A percentile compares a stretch with the other conserved stretches of the same genome.
phyloP scores from a whole-genome alignment of 805 yeast genomes.

The Starmerella khaoyaiensis region DNA sequence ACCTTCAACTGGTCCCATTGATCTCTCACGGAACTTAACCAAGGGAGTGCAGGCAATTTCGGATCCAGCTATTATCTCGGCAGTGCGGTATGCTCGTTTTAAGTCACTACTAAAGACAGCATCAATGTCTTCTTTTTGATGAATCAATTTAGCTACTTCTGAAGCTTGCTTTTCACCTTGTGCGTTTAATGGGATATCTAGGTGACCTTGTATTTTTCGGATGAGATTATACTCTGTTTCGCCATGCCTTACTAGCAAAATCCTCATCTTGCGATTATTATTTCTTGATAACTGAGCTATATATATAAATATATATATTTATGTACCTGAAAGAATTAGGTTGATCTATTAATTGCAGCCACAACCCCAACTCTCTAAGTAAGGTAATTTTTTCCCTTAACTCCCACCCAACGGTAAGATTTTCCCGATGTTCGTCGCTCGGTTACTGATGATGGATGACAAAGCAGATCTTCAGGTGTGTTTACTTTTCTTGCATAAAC shows the following conservation, averaged over 20 bases:
- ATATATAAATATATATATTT: neutral
- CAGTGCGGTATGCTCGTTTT: constrained; percentile 20
- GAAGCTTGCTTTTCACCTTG: constrained; percentile 20
- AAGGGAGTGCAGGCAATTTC: neutral
- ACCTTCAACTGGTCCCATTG: constrained; percentile 21
- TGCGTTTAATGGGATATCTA: constrained; percentile 18
- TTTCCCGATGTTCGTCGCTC: no score
- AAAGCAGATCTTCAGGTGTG: no score
- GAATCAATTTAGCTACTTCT: constrained; percentile 9
- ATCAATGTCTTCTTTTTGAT: constrained; percentile 13
- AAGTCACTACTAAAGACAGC: constrained; percentile 19
- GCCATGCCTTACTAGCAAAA: constrained; percentile 21
- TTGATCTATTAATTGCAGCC: no score
- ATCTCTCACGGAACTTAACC: constrained; percentile 19
- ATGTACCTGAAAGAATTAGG: no score
- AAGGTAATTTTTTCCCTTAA: no score
- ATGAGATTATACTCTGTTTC: constrained; percentile 21
- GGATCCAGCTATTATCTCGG: constrained; percentile 15
- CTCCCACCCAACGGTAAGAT: no score
- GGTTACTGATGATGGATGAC: no score
- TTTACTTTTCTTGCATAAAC: no score
- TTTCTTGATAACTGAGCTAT: neutral
- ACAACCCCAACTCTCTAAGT: no score
- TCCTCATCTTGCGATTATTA: constrained; percentile 9
- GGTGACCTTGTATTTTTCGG: constrained; percentile 20